A percentile compares a stretch with the other conserved stretches of the same genome.
These are phyloP conservation scores for Neonothopanus nambi DNA, from an alignment of 1,284 basidiomycete genomes.

Conservation along the genomic window DNA sequence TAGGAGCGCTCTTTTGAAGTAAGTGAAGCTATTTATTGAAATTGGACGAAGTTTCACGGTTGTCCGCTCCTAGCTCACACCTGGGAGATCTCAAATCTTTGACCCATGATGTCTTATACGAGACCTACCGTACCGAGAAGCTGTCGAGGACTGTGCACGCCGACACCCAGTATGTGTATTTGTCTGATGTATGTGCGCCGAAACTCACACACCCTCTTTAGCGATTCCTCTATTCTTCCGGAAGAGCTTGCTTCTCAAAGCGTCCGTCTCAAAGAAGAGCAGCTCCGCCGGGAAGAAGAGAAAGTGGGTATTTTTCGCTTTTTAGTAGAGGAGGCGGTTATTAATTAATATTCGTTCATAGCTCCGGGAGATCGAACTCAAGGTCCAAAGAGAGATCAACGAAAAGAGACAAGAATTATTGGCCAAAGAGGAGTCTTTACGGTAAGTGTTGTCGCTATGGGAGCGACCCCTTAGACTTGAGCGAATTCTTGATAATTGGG, in stretches of 20 bases:
- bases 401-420: constrained; percentile 97
- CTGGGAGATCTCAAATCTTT: constrained; percentile 92
- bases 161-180: constrained; percentile 68
- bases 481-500: background rate
- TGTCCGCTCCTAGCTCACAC: constrained; percentile 70
- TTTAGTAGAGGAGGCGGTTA: background rate
- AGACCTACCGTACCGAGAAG: constrained; percentile 99
- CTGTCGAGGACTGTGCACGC: constrained; percentile 89
- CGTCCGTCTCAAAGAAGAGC: constrained; percentile 97
- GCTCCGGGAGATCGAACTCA: constrained; percentile 97
- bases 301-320: constrained; percentile 50
- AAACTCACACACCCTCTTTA: constrained; percentile 28
- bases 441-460: constrained; percentile 41
- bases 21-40: constrained; percentile 23
- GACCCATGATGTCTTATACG: constrained; percentile 93
- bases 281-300: constrained; percentile 96
- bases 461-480: constrained; percentile 8
- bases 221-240: constrained; percentile 87
- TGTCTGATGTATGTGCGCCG: constrained; percentile 1
- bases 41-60: background rate
- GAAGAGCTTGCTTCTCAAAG: constrained; percentile 97
- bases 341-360: constrained; percentile 30
- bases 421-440: constrained; percentile 89
- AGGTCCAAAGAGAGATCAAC: constrained; percentile 98
- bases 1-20: constrained; percentile 89